Evolutionary conservation across 805 yeast genomes (phyloP).

Genomic region (Ogataea glucozyma): DNA sequence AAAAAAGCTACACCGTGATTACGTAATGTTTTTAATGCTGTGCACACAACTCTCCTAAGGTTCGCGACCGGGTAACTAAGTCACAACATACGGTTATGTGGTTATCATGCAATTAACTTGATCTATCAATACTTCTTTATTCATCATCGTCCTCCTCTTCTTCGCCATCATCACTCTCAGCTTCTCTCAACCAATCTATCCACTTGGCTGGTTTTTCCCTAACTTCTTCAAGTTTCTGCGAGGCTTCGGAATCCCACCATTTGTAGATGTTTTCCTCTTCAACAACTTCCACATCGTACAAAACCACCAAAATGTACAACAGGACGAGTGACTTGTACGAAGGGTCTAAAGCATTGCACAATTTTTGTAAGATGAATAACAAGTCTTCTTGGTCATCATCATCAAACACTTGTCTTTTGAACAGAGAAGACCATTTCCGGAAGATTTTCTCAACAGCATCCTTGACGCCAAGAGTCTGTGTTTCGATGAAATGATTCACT

Average conservation of each 20-base stretch:
- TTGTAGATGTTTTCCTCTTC: constrained; percentile 76
- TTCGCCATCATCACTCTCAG: constrained; percentile 41
- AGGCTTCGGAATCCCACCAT: constrained; percentile 74
- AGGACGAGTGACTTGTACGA: constrained; percentile 51
- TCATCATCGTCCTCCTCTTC: constrained; percentile 18
- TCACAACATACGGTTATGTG: too few species aligned
- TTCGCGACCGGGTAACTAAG: constrained; percentile 4
- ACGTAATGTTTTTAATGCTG: too few species aligned
- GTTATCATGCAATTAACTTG: constrained; percentile 1
- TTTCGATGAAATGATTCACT: constrained; percentile 69
- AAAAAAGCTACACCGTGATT: constrained; percentile 2
- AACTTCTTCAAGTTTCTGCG: constrained; percentile 43
- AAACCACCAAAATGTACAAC: constrained; percentile 51
- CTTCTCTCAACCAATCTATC: constrained; percentile 85
- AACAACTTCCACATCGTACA: constrained; percentile 80
- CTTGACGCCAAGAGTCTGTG: constrained; percentile 74
- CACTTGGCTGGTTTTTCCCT: constrained; percentile 65
- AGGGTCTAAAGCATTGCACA: constrained; percentile 44
- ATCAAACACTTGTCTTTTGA: constrained; percentile 83
- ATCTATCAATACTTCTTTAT: too few species aligned
- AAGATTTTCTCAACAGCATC: constrained; percentile 78
- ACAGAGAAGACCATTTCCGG: constrained; percentile 77
- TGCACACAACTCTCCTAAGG: too few species aligned
- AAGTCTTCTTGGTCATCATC: constrained; percentile 76
- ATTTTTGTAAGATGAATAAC: constrained; percentile 49